Conservation (phyloP, 1,284 basidiomycete genomes). For the Moniliophthora roreri region DNA sequence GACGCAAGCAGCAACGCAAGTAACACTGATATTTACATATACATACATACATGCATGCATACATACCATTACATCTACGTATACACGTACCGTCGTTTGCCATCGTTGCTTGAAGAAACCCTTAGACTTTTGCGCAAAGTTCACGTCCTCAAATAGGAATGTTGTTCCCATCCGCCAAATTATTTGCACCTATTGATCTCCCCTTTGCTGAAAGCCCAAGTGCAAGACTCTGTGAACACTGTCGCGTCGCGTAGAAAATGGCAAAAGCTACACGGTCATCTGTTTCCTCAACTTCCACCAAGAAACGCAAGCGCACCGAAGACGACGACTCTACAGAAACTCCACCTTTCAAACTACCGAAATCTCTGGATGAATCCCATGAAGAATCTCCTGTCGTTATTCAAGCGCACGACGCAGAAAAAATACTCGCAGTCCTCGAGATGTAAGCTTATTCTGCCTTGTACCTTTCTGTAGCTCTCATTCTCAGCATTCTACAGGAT, state of each 20-base stretch:
- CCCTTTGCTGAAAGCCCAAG: neutral
- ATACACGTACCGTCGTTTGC: no score
- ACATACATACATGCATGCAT: no score
- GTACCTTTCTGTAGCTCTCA: constrained; percentile 8
- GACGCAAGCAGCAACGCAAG: no score
- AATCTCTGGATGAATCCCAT: constrained; percentile 4
- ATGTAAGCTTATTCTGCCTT: constrained; percentile 46
- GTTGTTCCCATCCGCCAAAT: no score
- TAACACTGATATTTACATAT: no score
- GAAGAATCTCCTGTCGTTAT: neutral
- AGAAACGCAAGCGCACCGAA: constrained; percentile 65
- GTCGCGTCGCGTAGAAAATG: constrained; percentile 16
- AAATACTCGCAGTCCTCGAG: constrained; percentile 76
- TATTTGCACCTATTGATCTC: no score
- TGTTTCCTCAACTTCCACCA: constrained; percentile 27
- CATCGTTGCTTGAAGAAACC: no score
- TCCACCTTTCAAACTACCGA: constrained; percentile 47
- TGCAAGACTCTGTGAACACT: neutral
- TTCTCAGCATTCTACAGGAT: constrained; percentile 37
- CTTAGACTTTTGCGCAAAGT: no score
- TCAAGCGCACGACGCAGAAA: constrained; percentile 37
- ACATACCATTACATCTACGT: no score
- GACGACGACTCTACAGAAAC: constrained; percentile 41
- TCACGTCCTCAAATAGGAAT: no score
- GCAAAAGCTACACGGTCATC: constrained; percentile 16